Evolutionary conservation across 345 rosid species (phyloP), one percentile per base, ranked within the genome.

Genomic region (Moringa oleifera): DNA sequence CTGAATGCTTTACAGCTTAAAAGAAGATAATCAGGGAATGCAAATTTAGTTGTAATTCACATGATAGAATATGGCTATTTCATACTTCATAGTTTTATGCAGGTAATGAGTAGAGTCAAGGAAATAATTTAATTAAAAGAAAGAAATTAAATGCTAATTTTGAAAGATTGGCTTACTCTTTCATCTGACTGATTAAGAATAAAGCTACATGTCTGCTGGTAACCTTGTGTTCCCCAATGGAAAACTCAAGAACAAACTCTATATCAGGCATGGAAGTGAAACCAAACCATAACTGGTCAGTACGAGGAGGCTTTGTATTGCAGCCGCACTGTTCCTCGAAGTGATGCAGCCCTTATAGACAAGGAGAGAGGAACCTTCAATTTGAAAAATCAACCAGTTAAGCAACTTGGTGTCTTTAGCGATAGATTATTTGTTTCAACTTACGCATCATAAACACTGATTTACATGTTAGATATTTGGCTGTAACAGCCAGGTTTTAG

Each of bases 241-340:
- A 80, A 53, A 96, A 85, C 71, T 80, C 95, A 52, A 90, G 81
- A 64, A 75, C 74, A 55, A 94, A 84, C 45, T 87, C 85, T 73
- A 94, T 80, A 50, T 88, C 88, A 3, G 99, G 99, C 95, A 79
- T 90, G 68, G 88, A 86, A 16, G 89, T 85, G 80, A 88, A 94
- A 71, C 95, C 84, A 76, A 75, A 85, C 97, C 99, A 94, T 72
- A 90, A 59, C 58, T 81, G 97, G 81, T 94, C 95, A 3, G 97
- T 90, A 49, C 97, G 99, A 62, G 97, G 99, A 19, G 96, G 96
- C 76, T 94, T 88, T 73, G 88, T 69, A 68, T n/a, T 81, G 89
- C 51, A 91, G 70, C 60, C 88, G 83, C 73, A 87, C 19, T 0
- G 95, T 87, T 80, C 97, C 99, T 55, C 90, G 81, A 64, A 95